phyloP scores from a whole-genome alignment of 768 basidiomycete species.

The Podaxis mareebaensis region DNA sequence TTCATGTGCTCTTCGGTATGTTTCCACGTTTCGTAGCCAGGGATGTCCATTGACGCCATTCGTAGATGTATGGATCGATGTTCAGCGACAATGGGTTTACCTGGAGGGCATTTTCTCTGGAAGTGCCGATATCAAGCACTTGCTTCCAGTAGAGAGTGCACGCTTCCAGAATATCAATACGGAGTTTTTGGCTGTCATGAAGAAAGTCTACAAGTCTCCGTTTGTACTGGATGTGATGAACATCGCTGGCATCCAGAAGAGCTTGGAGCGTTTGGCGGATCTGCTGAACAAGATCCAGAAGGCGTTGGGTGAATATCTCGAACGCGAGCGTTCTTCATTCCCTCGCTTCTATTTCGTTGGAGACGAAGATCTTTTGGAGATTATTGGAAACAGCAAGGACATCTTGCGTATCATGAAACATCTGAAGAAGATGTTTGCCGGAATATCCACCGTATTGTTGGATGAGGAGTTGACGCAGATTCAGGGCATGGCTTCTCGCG shows the following conservation, averaged over 20 bases:
- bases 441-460: slow-evolving; percentile 84
- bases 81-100: slow-evolving; percentile 99
- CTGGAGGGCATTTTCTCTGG: slow-evolving; percentile 99
- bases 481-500: slow-evolving; percentile 91
- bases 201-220: slow-evolving; percentile 99
- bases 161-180: slow-evolving; percentile 98
- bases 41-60: slow-evolving; percentile 13
- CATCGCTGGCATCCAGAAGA: slow-evolving; percentile 95
- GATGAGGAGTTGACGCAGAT: slow-evolving; percentile 89
- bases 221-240: slow-evolving; percentile 97
- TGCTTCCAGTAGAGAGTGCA: slow-evolving; percentile 95
- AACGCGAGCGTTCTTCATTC: slow-evolving; percentile 96
- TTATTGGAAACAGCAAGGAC: slow-evolving; percentile 99
- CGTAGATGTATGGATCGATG: slow-evolving; percentile 98
- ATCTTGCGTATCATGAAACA: slow-evolving; percentile 98
- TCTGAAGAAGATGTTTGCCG: slow-evolving; percentile 99
- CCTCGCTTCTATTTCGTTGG: slow-evolving; percentile 99
- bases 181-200: slow-evolving; percentile 98
- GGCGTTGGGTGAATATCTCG: slow-evolving; percentile 97
- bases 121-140: slow-evolving; percentile 98
- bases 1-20: slow-evolving; percentile 93
- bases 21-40: not conserved
- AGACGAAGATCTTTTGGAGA: slow-evolving; percentile 97
- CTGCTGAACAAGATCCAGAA: slow-evolving; percentile 98
- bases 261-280: slow-evolving; percentile 93